Base-by-base conservation (phyloP, 2,329 filamentous ascomycete genomes). In the Neocucurbitaria cava region DNA sequence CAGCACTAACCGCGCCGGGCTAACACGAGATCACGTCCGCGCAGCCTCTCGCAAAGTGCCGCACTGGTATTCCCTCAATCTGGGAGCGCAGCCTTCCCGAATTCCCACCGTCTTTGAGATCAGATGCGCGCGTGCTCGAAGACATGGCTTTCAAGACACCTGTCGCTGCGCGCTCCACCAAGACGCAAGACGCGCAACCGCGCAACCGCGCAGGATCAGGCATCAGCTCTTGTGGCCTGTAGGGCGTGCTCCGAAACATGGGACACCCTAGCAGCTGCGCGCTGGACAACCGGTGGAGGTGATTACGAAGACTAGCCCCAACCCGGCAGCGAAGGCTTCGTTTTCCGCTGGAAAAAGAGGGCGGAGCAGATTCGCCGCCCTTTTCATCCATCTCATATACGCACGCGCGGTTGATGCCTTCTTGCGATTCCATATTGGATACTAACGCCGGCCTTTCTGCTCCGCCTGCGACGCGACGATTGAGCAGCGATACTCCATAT, bases 161-260 rank as follows among this genome's bases (percentile, higher is more conserved):
- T 7, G 31, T 26, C 2, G 17, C 36, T 8, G 40, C 39, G 23
- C 31, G 17, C 17, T 40, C 41, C 38, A 26, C 20, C 20, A 15
- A 23, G 13, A 23, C 13, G 31, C n/a, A n/a, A n/a, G n/a, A n/a
- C n/a, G n/a, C n/a, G n/a, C n/a, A n/a, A n/a, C n/a, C n/a, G n/a
- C 18, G 24, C 7, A n/a, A 9, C 13, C 26, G 3, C 18, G 20
- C 18, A 30, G 46, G 28, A 52, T 51, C 52, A 66, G 59, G 65
- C 64, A 64, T 62, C 62, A 66, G 53, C 54, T 47, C 56, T 57
- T 17, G 23, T 17, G 43, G 21, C 44, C 49, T 39, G 55, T 66
- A 70, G 69, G 70, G 68, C 68, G 69, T 56, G 68, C 67, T 54
- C 52, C 47, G 47, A 53, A 52, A 49, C 59, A 63, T 61, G 54